A percentile compares a stretch with the other conserved stretches of the same genome.
phyloP scores from a whole-genome alignment of 257 asterid species.

The Solanum acaule region DNA sequence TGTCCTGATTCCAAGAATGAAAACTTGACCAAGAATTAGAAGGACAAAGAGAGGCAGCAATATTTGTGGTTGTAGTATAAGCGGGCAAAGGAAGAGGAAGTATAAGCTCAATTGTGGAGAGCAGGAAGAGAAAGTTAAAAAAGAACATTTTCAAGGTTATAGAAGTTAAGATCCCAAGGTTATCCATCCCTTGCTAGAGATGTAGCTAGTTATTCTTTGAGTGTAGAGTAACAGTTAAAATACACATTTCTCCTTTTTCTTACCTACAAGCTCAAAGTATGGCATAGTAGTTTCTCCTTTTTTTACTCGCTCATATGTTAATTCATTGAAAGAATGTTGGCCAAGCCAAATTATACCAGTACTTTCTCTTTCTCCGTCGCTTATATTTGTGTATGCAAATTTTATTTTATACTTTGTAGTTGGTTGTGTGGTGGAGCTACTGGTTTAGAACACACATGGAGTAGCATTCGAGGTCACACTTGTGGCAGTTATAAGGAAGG shows the following conservation, averaged over 20 bases:
- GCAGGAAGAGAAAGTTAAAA: neutral
- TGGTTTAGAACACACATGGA: slow-evolving; percentile 29
- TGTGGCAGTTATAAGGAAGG: slow-evolving; percentile 42
- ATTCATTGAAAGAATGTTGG: neutral
- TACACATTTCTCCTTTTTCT: neutral
- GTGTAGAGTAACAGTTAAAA: neutral
- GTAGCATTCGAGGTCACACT: slow-evolving; percentile 18
- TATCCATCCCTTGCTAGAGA: neutral
- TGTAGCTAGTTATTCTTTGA: neutral
- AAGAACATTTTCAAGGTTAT: neutral
- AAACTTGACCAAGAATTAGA: neutral
- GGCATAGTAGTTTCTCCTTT: neutral
- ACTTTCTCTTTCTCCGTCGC: neutral
- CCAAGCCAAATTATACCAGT: neutral
- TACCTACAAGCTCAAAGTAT: neutral
- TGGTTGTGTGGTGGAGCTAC: slow-evolving; percentile 62
- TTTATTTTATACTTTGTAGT: slow-evolving; percentile 14
- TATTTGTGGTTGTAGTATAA: neutral
- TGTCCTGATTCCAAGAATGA: neutral
- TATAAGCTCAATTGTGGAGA: neutral
- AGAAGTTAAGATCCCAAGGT: neutral
- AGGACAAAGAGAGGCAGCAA: neutral
- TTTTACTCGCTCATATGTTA: neutral
- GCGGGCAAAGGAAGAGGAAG: neutral
- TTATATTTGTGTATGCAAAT: neutral